These are phyloP conservation scores for Solanum ossicruentum DNA, from an alignment of 257 asterid species.

Conservation along the genomic window DNA sequence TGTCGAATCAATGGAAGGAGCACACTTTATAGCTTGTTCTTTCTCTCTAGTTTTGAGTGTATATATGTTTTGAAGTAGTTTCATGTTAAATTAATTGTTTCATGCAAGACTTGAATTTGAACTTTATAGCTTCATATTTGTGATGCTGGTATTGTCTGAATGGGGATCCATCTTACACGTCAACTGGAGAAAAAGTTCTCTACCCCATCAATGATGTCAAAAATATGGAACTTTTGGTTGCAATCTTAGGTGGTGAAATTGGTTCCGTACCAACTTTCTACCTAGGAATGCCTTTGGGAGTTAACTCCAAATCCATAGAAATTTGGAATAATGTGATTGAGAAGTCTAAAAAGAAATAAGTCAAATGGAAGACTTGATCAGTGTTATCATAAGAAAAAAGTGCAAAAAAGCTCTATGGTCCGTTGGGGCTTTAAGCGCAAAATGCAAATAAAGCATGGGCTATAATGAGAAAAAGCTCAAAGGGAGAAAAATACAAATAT, in stretches of 20 bases:
- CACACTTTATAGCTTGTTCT: neutral
- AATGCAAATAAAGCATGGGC: too few relatives aligned
- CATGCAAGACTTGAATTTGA: neutral
- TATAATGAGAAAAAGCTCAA: too few relatives aligned
- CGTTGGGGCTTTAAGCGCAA: too few relatives aligned
- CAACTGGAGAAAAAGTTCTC: neutral
- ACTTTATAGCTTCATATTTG: neutral
- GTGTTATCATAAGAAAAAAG: too few relatives aligned
- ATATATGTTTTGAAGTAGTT: neutral
- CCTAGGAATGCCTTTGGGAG: neutral
- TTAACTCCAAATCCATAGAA: neutral
- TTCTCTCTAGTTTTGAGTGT: neutral
- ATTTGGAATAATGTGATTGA: neutral
- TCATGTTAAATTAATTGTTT: neutral
- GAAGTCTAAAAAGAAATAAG: neutral
- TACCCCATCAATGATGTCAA: neutral
- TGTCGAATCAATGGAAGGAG: neutral
- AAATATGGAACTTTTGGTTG: neutral
- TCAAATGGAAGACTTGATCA: neutral
- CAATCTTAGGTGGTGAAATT: neutral
- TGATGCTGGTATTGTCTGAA: neutral
- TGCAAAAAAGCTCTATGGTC: too few relatives aligned
- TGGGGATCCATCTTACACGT: neutral
- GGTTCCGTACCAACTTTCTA: neutral
- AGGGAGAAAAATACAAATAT: too few relatives aligned